Evolutionary conservation across 768 basidiomycete genomes (phyloP).

Genomic region (Boletus subparvulus): DNA sequence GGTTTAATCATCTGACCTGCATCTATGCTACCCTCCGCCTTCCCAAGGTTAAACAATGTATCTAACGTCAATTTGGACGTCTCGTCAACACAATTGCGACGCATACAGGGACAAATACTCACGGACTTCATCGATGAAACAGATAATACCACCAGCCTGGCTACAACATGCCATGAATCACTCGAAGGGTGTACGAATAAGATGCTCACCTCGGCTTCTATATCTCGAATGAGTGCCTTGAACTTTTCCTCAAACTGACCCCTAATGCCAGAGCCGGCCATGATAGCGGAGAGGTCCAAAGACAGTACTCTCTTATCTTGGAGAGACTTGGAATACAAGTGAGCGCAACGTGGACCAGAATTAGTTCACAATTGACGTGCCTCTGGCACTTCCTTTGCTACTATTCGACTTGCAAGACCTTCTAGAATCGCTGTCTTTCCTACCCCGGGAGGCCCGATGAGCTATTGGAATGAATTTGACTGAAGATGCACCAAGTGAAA

Average conservation of each 20-base stretch:
- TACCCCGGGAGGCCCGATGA: slow-evolving; percentile 85
- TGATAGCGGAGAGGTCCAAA: slow-evolving; percentile 77
- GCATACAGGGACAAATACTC: slow-evolving; percentile 34
- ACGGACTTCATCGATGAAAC: slow-evolving; percentile 96
- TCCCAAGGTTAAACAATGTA: slow-evolving; percentile 83
- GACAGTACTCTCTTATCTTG: slow-evolving; percentile 87
- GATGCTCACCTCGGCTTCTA: slow-evolving; percentile 69
- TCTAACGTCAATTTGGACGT: slow-evolving; percentile 38
- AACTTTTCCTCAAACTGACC: slow-evolving; percentile 95
- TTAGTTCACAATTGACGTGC: slow-evolving; percentile 37
- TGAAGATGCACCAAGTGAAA: background rate
- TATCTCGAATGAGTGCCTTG: slow-evolving; percentile 85
- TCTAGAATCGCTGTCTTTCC: slow-evolving; percentile 93
- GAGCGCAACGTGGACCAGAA: background rate
- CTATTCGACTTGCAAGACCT: slow-evolving; percentile 83
- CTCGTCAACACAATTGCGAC: background rate
- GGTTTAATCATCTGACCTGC: slow-evolving; percentile 95
- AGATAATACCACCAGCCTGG: slow-evolving; percentile 75
- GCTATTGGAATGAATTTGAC: slow-evolving; percentile 35
- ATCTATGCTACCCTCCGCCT: slow-evolving; percentile 89
- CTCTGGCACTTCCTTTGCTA: slow-evolving; percentile 89
- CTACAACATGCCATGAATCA: slow-evolving; percentile 12
- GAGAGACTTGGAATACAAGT: slow-evolving; percentile 54
- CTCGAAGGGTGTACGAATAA: slow-evolving; percentile 29
- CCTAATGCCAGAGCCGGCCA: slow-evolving; percentile 89